phyloP scores from a whole-genome alignment of 1,284 basidiomycete species.

The Cutaneotrichosporon mucoides region DNA sequence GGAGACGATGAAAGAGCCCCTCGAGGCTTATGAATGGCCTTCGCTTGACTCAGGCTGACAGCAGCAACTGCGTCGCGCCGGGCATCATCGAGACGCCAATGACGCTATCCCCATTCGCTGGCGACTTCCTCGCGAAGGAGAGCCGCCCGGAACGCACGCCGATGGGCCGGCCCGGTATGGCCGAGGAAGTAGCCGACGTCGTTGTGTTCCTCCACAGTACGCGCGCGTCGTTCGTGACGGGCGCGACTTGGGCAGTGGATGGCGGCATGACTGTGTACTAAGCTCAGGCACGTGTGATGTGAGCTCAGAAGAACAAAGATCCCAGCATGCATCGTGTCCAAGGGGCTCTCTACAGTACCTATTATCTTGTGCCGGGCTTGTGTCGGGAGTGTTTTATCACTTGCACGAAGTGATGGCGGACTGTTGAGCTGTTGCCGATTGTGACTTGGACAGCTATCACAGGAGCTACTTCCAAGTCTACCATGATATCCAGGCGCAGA shows the following conservation, averaged over 20 bases:
- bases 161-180: constrained; percentile 27
- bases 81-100: constrained; percentile 14
- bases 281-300: not conserved
- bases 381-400: too few relatives aligned
- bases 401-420: too few relatives aligned
- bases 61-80: constrained; percentile 20
- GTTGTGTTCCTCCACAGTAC: constrained; percentile 28
- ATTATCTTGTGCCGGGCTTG: too few relatives aligned
- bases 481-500: too few relatives aligned
- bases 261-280: constrained; percentile 5
- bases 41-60: not conserved
- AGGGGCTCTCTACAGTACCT: too few relatives aligned
- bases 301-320: too few relatives aligned
- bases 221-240: constrained; percentile 32
- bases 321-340: too few relatives aligned
- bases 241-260: constrained; percentile 16
- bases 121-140: constrained; percentile 10
- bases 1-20: too few relatives aligned
- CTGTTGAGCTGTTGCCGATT: too few relatives aligned
- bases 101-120: constrained; percentile 23
- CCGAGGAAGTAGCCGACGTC: constrained; percentile 35
- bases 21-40: too few relatives aligned
- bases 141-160: constrained; percentile 20
- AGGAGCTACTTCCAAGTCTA: too few relatives aligned
- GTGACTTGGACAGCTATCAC: too few relatives aligned